Conservation (phyloP, 1,284 basidiomycete species). For the Porogramme epimiltina region DNA sequence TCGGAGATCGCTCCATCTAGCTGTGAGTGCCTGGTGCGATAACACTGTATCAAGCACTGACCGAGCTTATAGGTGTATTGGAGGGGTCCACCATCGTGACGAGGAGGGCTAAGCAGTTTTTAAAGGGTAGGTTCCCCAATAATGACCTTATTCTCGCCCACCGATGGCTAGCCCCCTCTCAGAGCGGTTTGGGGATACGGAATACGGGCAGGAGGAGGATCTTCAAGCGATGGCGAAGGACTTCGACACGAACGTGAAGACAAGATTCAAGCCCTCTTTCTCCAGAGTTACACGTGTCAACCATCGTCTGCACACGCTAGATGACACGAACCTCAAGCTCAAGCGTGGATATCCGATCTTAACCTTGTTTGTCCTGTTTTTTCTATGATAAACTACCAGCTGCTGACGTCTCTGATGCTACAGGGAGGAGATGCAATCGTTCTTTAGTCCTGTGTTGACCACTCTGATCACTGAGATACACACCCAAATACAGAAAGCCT, state of each 20-base stretch:
- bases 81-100: slow-evolving; percentile 29
- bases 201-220: slow-evolving; percentile 36
- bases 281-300: slow-evolving; percentile 27
- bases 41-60: too few relatives aligned
- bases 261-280: slow-evolving; percentile 2
- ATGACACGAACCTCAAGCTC: slow-evolving; percentile 11
- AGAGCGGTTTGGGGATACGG: slow-evolving; percentile 38
- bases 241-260: slow-evolving; percentile 45
- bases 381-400: too few relatives aligned
- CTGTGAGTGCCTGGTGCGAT: slow-evolving; percentile 44
- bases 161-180: background rate
- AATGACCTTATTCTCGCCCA: background rate
- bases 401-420: too few relatives aligned
- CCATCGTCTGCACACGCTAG: slow-evolving; percentile 32
- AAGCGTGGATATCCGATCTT: slow-evolving; percentile 7
- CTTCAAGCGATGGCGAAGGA: slow-evolving; percentile 36
- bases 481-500: slow-evolving; percentile 28
- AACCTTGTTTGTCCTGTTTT: slow-evolving; percentile 1
- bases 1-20: slow-evolving; percentile 42
- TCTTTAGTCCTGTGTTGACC: slow-evolving; percentile 42
- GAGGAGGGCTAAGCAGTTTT: slow-evolving; percentile 31
- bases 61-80: slow-evolving; percentile 28
- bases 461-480: slow-evolving; percentile 36
- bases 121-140: slow-evolving; percentile 24
- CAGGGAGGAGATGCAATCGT: slow-evolving; percentile 35